Percentiles rank a stretch among this genome's conserved stretches.
Evolutionary conservation across 768 basidiomycete species (phyloP).

Genomic region (Russula earlei): DNA sequence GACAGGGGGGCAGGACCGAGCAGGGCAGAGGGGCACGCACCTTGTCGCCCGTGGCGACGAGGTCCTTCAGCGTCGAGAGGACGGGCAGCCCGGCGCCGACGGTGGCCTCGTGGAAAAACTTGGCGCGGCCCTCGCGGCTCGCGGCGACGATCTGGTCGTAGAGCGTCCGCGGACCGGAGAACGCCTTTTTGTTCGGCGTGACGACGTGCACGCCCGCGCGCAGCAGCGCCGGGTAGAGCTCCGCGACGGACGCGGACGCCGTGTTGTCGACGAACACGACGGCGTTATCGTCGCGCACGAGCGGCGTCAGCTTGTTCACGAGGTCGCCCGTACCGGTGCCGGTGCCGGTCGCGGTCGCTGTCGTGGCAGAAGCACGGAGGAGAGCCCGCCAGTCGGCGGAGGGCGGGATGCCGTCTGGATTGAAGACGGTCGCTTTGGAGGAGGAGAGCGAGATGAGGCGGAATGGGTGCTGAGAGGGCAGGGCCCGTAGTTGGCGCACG

Average conservation of each 20-base stretch:
- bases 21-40: constrained; percentile 28
- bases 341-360: no score
- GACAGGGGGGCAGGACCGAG: background rate
- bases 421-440: constrained; percentile 51
- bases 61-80: constrained; percentile 83
- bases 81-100: constrained; percentile 95
- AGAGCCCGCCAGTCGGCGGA: constrained; percentile 36
- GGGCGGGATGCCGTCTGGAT: constrained; percentile 37
- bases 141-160: constrained; percentile 62
- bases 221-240: constrained; percentile 73
- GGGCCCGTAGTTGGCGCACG: constrained; percentile 66
- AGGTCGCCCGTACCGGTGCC: constrained; percentile 31
- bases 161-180: constrained; percentile 58
- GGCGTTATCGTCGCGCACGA: constrained; percentile 40
- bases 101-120: constrained; percentile 79
- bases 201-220: constrained; percentile 74
- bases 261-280: constrained; percentile 89
- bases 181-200: constrained; percentile 98
- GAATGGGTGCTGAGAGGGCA: constrained; percentile 50
- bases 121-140: constrained; percentile 48
- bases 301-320: constrained; percentile 33
- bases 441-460: constrained; percentile 60
- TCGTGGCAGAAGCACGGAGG: constrained; percentile 40
- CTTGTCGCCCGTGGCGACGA: constrained; percentile 89
- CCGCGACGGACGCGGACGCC: constrained; percentile 72